Base-by-base conservation (phyloP, 768 basidiomycete species). In the Podaxis sp. region DNA sequence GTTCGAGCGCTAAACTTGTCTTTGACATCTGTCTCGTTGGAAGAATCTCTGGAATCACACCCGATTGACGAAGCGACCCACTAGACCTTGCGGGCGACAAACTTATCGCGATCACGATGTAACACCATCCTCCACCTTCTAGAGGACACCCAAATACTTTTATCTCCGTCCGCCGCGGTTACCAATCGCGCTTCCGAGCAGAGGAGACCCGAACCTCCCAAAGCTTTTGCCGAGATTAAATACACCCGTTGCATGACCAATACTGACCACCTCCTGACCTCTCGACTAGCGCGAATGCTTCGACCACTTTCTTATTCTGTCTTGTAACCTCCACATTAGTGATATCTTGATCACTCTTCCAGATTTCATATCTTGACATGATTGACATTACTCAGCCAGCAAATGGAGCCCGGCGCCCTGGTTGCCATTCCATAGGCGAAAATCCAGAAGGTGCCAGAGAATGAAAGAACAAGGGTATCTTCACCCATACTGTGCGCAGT, bases 321-420 rank as follows among this genome's bases (percentile, higher is more conserved):
- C 46, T n/a, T 46, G 17, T 19, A 46, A 46, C 22, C 36, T 38
- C 33, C 22, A 48, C 22, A 33, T 49, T 24, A n/a, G 6, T 62
- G 60, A 52, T 60, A 49, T 56, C 60, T 54, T 46, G 56, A 52
- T 63, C 42, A 57, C 17, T 39, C 53, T 60, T 57, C 59, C 59
- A 61, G 64, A 65, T 65, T 65, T 65, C 60, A 65, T 65, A 65
- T 65, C 64, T 52, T 19, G 19, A 7, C 17, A 26, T 57, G 54
- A 39, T 52, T 49, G 19, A 22, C 28, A 54, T 33, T 17, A 52
- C 53, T 55, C 33, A 51, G 40, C 59, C 36, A n/a, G 15, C 7
- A 17, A 13, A 61, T 42, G 13, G 40, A 44, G 52, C 38, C 59
- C 30, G 44, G 44, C 17, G 44, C 44, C n/a, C 40, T 53, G 13